Base-by-base conservation (phyloP, 352 stramenopile genomes). In the Blastocystis sp. region DNA sequence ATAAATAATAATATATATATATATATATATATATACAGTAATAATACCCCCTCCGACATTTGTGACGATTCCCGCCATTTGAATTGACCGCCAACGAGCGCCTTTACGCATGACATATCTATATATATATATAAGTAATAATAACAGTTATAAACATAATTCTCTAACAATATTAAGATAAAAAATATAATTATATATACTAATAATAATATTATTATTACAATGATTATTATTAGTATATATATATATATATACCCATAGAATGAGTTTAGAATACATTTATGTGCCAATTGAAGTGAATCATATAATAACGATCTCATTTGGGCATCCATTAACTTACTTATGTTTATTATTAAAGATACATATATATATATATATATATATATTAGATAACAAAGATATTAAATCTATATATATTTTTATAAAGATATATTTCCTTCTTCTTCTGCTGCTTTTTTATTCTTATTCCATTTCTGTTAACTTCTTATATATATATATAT, bases 181-280 rank as follows among this genome's bases (percentile, higher is more conserved):
- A 55, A 19, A 54, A 49, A 0, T 0, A 39, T 39, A 83, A 9
- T n/a, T n/a, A n/a, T n/a, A n/a, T n/a, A n/a, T n/a, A n/a, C n/a
- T n/a, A n/a, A n/a, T n/a, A n/a, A n/a, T n/a, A n/a, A n/a, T n/a
- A n/a, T n/a, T n/a, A n/a, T n/a, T n/a, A n/a, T n/a, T n/a, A n/a
- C n/a, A n/a, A n/a, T n/a, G n/a, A n/a, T n/a, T n/a, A n/a, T n/a
- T n/a, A n/a, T n/a, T n/a, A n/a, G n/a, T n/a, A n/a, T n/a, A n/a
- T n/a, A n/a, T n/a, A n/a, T n/a, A n/a, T n/a, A n/a, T n/a, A n/a
- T n/a, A n/a, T n/a, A n/a, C n/a, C 91, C 91, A 65, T 99, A 99
- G 66, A 98, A 98, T 24, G 77, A 83, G 68, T 98, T 98, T 0
- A 99, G 71, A 70, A 99, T 99, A 74, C 91, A 99, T 73, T 99